Evolutionary conservation across 768 basidiomycete species (phyloP), one percentile per base, ranked within the genome.

Genomic region (Krasilnikovozyma curviuscula): DNA sequence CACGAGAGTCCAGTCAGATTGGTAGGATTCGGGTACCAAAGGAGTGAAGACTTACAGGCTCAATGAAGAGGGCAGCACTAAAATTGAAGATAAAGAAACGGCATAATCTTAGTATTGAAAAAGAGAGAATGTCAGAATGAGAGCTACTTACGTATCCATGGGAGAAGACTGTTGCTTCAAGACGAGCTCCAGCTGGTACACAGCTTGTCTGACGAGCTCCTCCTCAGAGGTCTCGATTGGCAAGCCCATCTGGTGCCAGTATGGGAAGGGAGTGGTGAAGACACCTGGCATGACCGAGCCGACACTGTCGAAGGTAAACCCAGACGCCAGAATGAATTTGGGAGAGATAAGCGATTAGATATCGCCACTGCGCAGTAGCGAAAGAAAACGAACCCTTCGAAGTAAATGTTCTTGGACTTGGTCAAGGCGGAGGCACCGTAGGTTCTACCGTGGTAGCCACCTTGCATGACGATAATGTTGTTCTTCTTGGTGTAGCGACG

Each of bases 371-470:
- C n/a, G n/a, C n/a, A n/a, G n/a, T n/a, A n/a, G n/a, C n/a, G n/a
- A n/a, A n/a, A n/a, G n/a, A n/a, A n/a, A n/a, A n/a, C n/a, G n/a
- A n/a, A n/a, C n/a, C n/a, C 81, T 55, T 78, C 73, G 24, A 77
- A 79, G 62, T 95, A 97, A 35, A 83, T 69, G 0, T 86, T 91
- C 69, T 95, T 97, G 67, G 81, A 84, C 59, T 23, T 28, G 7
- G 39, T 40, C 3, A 40, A 16, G 14, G 39, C 39, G 1, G 21
- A 23, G 5, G 39, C 39, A n/a, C 86, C 89, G 55, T 75, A 84
- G 1, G 91, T 95, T 35, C 88, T 75, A 7, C 88, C 89, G 60
- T 95, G 89, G 66, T 81, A 95, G 18, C n/a, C n/a, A n/a, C 83
- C 88, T 65, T 89, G 85, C 81, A 97, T 84, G 48, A 73, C 68